A percentile compares a stretch with the other conserved stretches of the same genome.
These are phyloP conservation scores for Orbilia brochopaga DNA, from an alignment of 2,329 filamentous ascomycete species.

Conservation along the genomic window DNA sequence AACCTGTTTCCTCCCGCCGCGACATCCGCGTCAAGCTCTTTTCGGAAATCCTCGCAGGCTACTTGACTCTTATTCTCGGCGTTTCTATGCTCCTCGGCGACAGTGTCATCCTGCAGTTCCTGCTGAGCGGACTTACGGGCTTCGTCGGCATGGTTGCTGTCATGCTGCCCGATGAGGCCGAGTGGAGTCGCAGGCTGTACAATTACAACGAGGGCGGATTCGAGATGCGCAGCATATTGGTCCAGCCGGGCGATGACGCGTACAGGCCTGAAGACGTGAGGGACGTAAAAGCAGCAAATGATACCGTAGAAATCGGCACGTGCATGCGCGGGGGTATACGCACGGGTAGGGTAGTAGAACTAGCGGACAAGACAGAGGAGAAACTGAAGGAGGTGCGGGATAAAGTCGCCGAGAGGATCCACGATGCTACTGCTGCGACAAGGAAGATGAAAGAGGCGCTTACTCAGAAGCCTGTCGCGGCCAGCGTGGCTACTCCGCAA, in stretches of 20 bases:
- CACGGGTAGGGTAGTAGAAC: neutral
- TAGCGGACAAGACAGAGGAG: conserved; percentile 22
- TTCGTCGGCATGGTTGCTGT: conserved; percentile 41
- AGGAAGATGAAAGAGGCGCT: conserved; percentile 11
- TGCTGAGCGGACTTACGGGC: conserved; percentile 34
- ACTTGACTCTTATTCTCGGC: conserved; percentile 23
- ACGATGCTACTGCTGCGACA: conserved; percentile 27
- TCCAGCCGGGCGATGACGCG: neutral
- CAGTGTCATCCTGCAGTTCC: conserved; percentile 38
- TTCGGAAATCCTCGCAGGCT: conserved; percentile 36
- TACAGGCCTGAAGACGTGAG: neutral
- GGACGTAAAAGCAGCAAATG: neutral
- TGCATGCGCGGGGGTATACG: too few species aligned
- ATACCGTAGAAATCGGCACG: too few species aligned
- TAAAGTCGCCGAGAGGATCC: conserved; percentile 34
- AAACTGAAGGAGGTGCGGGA: conserved; percentile 34
- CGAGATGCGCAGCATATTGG: conserved; percentile 26
- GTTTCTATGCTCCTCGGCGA: conserved; percentile 31
- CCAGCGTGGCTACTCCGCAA: neutral
- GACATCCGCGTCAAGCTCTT: conserved; percentile 45
- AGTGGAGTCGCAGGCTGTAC: conserved; percentile 31
- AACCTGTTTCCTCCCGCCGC: neutral
- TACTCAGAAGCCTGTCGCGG: conserved; percentile 9
- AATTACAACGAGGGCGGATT: conserved; percentile 42
- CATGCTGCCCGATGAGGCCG: conserved; percentile 37